Conservation (phyloP, 2,329 filamentous ascomycete species). For the Moelleriella libera region DNA sequence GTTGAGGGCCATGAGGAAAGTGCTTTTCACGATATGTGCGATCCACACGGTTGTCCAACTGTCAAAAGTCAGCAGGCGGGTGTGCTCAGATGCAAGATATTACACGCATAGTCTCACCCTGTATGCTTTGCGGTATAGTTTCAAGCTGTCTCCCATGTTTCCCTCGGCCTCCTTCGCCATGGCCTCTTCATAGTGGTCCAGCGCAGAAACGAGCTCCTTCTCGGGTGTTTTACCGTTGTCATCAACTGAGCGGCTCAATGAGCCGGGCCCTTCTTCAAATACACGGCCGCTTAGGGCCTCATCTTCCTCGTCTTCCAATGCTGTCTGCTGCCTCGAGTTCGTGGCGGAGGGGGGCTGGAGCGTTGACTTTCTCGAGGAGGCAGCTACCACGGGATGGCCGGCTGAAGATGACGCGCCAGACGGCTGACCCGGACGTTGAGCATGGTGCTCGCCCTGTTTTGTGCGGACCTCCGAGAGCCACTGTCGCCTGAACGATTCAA, state of each 20-base stretch:
- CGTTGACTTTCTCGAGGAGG: background rate
- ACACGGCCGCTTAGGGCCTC: constrained; percentile 4
- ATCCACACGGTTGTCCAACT: constrained; percentile 79
- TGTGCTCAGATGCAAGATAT: too few relatives aligned
- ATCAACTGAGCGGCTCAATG: constrained; percentile 6
- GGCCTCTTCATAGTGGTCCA: constrained; percentile 87
- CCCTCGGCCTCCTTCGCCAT: constrained; percentile 80
- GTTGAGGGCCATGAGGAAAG: constrained; percentile 46
- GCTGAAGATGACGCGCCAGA: background rate
- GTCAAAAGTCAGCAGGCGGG: background rate
- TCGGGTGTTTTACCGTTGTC: constrained; percentile 7
- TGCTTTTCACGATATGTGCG: constrained; percentile 82
- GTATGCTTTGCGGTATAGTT: constrained; percentile 81
- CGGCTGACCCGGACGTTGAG: background rate
- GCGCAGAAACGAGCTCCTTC: constrained; percentile 52
- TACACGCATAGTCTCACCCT: constrained; percentile 33
- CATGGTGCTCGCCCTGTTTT: constrained; percentile 7
- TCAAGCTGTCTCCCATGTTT: constrained; percentile 76
- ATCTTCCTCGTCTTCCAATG: constrained; percentile 4
- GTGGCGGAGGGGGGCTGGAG: background rate
- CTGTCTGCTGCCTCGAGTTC: background rate
- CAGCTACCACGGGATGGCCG: background rate
- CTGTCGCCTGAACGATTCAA: constrained; percentile 72
- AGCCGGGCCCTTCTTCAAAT: constrained; percentile 6
- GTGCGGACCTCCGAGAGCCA: constrained; percentile 71